These are phyloP conservation scores for Prunus yedoensis DNA, from an alignment of 331 rosid genomes.

Conservation along the genomic window DNA sequence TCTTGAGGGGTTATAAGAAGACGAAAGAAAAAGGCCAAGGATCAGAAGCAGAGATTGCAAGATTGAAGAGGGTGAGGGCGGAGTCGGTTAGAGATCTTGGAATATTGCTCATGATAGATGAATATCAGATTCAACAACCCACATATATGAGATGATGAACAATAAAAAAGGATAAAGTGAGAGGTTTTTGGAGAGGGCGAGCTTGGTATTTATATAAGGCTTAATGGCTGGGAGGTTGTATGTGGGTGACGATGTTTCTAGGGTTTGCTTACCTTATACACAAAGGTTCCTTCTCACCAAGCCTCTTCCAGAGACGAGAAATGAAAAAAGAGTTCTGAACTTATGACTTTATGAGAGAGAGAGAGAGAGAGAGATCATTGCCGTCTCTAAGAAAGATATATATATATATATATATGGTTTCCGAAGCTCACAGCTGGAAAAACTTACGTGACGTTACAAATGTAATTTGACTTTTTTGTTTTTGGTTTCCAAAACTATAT, in stretches of 20 bases:
- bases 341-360: no score
- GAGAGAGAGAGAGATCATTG: no score
- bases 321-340: no score
- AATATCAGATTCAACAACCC: slow-evolving; percentile 8
- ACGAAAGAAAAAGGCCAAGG: slow-evolving; percentile 87
- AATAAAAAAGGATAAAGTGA: neutral
- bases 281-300: slow-evolving; percentile 18
- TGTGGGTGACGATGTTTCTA: slow-evolving; percentile 2
- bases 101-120: slow-evolving; percentile 78
- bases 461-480: no score
- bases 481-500: no score
- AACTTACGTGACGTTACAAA: no score
- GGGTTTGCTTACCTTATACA: slow-evolving; percentile 48
- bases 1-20: slow-evolving; percentile 39
- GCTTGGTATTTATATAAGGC: slow-evolving; percentile 35
- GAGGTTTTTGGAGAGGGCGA: slow-evolving; percentile 22
- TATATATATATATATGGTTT: no score
- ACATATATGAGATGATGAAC: slow-evolving; percentile 35
- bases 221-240: neutral
- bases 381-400: no score
- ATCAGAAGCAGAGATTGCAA: slow-evolving; percentile 78
- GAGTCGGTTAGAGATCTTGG: slow-evolving; percentile 81
- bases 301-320: no score
- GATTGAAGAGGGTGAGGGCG: slow-evolving; percentile 66
- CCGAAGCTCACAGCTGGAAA: slow-evolving; percentile 23